Evolutionary conservation across 2,329 filamentous ascomycete genomes (phyloP), one percentile per base, ranked within the genome.

Genomic region (Raffaelea albimanens): DNA sequence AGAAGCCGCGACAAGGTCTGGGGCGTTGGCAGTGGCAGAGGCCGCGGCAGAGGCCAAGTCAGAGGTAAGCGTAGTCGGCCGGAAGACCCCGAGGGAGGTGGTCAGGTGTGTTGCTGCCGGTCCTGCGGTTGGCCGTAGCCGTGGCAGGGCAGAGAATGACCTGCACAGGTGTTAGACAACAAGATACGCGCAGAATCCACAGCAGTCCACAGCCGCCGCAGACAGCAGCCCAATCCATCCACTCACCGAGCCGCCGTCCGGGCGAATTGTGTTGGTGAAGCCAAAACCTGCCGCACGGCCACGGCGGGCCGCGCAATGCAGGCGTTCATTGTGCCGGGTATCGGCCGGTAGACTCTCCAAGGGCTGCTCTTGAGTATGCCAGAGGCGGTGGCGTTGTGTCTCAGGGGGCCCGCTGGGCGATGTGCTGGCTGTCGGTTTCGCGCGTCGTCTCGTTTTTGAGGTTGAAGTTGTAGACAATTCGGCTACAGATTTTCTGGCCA

Each of bases 1-100:
- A 13, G 63, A 56, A 46, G 58, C 60, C 21, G 70, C 64, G 11
- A 78, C 67, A 19, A 78, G 50, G 52, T 79, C 75, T 23, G 20
- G 19, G 14, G 14, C 14, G 8, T 5, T 14, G 41, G 25, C 23
- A 7, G 41, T 3, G n/a, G 42, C 5, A 22, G 25, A 44, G 31
- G 42, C 46, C 60, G 44, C 46, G 61, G 44, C 47, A 58, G 45
- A 63, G 60, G 57, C 67, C 38, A 19, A 8, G 69, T 69, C 5
- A 34, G 31, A 34, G 31, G 31, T 16, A 16, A 34, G 5, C n/a
- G 18, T 8, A 3, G 31, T 19, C 20, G 40, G 45, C 19, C 52
- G 52, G 46, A 50, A 54, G 36, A 51, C 33, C 25, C 46, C 51
- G n/a, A n/a, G n/a, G n/a, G n/a, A n/a, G n/a, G n/a, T n/a, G n/a